Evolutionary conservation across 2,329 filamentous ascomycete genomes (phyloP).

Genomic region (Cladosporium sp.): DNA sequence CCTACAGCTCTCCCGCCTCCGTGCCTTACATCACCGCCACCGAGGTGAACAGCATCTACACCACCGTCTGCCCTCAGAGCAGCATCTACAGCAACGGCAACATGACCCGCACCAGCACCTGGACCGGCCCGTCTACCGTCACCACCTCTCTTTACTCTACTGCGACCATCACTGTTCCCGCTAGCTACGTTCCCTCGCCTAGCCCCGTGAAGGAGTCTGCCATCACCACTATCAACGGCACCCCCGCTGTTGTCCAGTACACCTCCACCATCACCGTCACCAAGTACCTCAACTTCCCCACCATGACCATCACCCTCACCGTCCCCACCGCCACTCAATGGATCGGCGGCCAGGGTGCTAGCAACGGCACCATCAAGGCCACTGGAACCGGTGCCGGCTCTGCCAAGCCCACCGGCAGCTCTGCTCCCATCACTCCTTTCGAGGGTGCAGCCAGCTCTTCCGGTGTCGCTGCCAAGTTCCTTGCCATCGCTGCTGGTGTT

Average conservation of each 20-base stretch:
- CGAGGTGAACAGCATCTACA: constrained; percentile 13
- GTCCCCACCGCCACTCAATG: constrained; percentile 3
- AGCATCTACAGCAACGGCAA: constrained; percentile 7
- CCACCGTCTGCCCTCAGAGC: constrained; percentile 14
- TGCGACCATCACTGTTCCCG: not conserved
- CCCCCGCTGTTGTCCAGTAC: constrained; percentile 11
- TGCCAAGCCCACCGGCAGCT: not conserved
- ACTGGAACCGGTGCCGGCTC: constrained; percentile 5
- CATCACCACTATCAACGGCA: constrained; percentile 12
- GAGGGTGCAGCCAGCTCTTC: not conserved
- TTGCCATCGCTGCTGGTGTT: not conserved
- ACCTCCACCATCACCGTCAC: constrained; percentile 7
- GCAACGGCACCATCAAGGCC: constrained; percentile 7
- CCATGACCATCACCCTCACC: constrained; percentile 4
- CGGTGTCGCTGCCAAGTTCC: not conserved
- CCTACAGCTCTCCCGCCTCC: constrained; percentile 13
- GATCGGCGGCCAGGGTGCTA: not conserved
- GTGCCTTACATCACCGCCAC: constrained; percentile 14
- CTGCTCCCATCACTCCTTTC: not conserved
- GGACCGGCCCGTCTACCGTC: constrained; percentile 8
- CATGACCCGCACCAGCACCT: constrained; percentile 10
- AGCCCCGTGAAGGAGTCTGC: constrained; percentile 3
- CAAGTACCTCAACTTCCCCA: constrained; percentile 11
- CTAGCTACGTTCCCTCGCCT: constrained; percentile 10
- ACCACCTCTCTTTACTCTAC: constrained; percentile 9